Evolutionary conservation across 2,329 filamentous ascomycete species (phyloP), one percentile per base, ranked within the genome.

Genomic region (Calonectria hawksworthii): DNA sequence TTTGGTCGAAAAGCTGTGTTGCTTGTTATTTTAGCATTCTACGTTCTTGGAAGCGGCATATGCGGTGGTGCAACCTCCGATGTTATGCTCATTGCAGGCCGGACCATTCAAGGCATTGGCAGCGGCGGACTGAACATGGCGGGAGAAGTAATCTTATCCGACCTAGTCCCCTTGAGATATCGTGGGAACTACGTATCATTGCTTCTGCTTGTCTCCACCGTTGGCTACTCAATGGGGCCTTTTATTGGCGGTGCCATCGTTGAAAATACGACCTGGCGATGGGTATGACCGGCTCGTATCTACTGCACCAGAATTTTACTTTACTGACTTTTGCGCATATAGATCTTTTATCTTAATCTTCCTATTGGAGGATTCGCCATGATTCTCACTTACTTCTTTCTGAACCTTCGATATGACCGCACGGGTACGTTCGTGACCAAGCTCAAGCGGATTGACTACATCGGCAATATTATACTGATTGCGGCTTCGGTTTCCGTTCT

Each of bases 11-110:
- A 88, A 26, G 86, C 82, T 66, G 79, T 85, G 21, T 82, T 84
- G 21, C 80, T 90, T 0, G 59, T 79, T 4, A 80, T 87, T 3
- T 84, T 90, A 1, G 83, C 81, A 11, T 74, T 90, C 2, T 91
- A 91, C 72, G 83, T 83, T 0, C 77, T 92, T 0, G 91, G 90
- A 0, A 90, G 89, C 69, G 87, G 84, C 0, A 83, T 91, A 7
- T 83, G 82, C 14, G 89, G 88, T 0, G 86, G 84, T 0, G 86
- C 89, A 0, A 83, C 81, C 0, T 85, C 77, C 3, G 84, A 82
- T 0, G 78, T 78, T 0, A 85, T 88, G 76, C 79, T 92, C 1
- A 88, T 92, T 9, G 84, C 84, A 4, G 83, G 82, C 1, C 78
- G 82, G 3, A 65, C 52, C 2, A 73, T 91, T 2, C 89, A 91